Evolutionary conservation across 148 eudicot genomes (phyloP).

Genomic region (Heliamphora exappendiculata): DNA sequence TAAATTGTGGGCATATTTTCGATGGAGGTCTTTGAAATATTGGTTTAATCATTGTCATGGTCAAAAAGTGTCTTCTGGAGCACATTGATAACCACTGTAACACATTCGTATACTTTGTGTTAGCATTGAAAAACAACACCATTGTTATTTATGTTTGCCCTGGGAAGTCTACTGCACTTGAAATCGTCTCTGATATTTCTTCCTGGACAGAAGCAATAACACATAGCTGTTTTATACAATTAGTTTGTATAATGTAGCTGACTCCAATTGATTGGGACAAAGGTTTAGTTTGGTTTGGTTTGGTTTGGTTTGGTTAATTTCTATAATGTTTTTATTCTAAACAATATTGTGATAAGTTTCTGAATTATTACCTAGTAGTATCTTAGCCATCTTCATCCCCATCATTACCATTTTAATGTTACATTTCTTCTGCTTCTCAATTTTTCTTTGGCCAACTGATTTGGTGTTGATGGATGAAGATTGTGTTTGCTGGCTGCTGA

Average conservation of each 20-base stretch:
- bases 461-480: background rate
- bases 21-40: background rate
- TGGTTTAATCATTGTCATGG: background rate
- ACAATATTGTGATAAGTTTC: background rate
- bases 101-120: background rate
- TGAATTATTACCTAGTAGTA: background rate
- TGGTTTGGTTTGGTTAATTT: too few relatives aligned
- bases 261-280: too few relatives aligned
- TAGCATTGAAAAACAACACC: background rate
- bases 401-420: background rate
- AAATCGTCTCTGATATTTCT: background rate
- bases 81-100: background rate
- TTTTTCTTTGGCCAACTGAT: background rate
- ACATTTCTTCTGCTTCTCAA: background rate
- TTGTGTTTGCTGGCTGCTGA: background rate
- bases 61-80: background rate
- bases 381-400: background rate
- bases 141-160: background rate
- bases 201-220: background rate
- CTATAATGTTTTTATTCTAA: background rate
- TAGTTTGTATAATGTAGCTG: background rate
- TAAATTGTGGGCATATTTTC: background rate
- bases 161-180: background rate
- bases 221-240: background rate
- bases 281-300: too few relatives aligned